phyloP scores from a whole-genome alignment of 257 asterid genomes.

The Catharanthus roseus region DNA sequence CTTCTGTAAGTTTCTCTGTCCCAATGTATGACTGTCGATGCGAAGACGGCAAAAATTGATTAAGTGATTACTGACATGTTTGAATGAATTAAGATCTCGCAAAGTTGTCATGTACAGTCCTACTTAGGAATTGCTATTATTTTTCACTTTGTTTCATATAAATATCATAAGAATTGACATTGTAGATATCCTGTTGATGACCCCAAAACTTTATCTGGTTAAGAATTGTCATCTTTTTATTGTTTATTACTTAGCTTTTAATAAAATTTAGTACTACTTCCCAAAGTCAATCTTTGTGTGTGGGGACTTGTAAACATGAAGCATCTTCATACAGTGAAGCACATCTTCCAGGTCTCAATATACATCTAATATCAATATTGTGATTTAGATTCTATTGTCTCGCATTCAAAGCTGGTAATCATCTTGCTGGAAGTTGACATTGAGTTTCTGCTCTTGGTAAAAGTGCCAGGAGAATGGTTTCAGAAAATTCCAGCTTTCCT shows the following conservation, averaged over 20 bases:
- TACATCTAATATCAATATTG: background rate
- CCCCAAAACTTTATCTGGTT: background rate
- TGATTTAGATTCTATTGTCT: background rate
- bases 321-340: constrained; percentile 7
- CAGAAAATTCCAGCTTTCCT: background rate
- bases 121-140: background rate
- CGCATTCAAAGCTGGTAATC: background rate
- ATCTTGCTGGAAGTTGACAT: background rate
- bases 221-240: background rate
- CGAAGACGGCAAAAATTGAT: background rate
- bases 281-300: background rate
- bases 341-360: too few species aligned
- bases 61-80: background rate
- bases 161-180: background rate
- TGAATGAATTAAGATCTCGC: background rate
- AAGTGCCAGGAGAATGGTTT: background rate
- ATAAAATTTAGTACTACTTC: background rate
- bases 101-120: background rate
- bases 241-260: background rate
- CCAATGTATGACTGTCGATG: background rate
- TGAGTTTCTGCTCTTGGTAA: background rate
- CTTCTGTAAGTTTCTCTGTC: constrained; percentile 59
- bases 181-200: background rate
- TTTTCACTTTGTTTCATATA: background rate
- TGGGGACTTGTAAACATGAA: background rate